phyloP scores from a whole-genome alignment of 768 basidiomycete species.

The Psilocybe tampanensis region DNA sequence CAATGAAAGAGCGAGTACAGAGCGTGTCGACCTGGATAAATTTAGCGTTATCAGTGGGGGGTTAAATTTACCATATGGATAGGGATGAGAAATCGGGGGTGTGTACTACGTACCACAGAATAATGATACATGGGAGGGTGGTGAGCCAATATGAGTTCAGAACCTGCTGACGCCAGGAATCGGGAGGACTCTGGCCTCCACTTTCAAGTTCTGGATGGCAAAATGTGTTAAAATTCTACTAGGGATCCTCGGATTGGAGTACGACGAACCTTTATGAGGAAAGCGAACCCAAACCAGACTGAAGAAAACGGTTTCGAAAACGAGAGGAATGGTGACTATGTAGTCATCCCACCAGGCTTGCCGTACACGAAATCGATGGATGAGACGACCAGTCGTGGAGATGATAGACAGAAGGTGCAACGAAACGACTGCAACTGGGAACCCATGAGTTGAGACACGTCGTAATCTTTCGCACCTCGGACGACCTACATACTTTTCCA shows the following conservation, averaged over 20 bases:
- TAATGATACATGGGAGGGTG: neutral
- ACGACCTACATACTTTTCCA: slow-evolving; percentile 7
- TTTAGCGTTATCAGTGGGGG: neutral
- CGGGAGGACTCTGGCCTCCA: neutral
- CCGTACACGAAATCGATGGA: slow-evolving; percentile 16
- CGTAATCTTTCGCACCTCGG: too few species aligned
- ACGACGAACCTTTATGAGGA: neutral
- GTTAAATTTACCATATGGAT: neutral
- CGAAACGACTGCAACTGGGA: slow-evolving; percentile 9
- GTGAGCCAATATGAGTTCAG: slow-evolving; percentile 7
- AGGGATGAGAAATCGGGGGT: neutral
- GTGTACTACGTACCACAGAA: slow-evolving; percentile 7
- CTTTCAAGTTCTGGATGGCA: neutral
- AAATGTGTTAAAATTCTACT: too few species aligned
- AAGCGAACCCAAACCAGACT: slow-evolving; percentile 15
- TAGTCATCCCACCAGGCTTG: slow-evolving; percentile 29
- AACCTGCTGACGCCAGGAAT: neutral
- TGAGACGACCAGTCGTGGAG: slow-evolving; percentile 19
- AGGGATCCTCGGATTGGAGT: neutral
- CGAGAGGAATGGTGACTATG: slow-evolving; percentile 16
- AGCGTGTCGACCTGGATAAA: neutral
- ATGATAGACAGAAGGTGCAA: slow-evolving; percentile 20
- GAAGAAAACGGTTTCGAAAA: slow-evolving; percentile 17
- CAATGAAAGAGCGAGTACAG: slow-evolving; percentile 7
- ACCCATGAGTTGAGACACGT: neutral